Evolutionary conservation across 1,284 basidiomycete species (phyloP).

Genomic region (Moniliophthora roreri): DNA sequence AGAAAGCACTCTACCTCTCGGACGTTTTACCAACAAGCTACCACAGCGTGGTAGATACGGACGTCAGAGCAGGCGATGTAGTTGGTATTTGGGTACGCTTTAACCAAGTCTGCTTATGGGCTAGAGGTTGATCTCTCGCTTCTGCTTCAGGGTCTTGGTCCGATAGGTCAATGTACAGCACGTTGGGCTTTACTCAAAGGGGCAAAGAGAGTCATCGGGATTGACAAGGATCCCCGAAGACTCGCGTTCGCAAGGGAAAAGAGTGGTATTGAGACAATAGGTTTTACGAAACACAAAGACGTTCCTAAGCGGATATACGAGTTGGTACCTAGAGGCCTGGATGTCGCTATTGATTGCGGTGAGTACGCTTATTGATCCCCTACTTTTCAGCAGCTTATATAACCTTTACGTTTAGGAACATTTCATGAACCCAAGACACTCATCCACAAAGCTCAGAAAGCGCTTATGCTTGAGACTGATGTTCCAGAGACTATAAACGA

Average conservation of each 20-base stretch:
- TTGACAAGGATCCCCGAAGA: slow-evolving; percentile 65
- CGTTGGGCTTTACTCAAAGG: slow-evolving; percentile 70
- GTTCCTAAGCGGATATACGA: slow-evolving; percentile 63
- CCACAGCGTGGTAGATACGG: slow-evolving; percentile 70
- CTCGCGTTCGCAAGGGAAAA: slow-evolving; percentile 60
- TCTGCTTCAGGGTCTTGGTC: slow-evolving; percentile 50
- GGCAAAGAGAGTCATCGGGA: slow-evolving; percentile 70
- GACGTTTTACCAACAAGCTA: slow-evolving; percentile 78
- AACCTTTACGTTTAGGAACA: slow-evolving; percentile 36
- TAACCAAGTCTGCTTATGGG: not conserved
- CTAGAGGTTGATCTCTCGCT: not conserved
- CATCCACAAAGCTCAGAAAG: slow-evolving; percentile 67
- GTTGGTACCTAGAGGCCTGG: slow-evolving; percentile 62
- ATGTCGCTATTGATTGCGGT: slow-evolving; percentile 56
- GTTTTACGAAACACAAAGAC: slow-evolving; percentile 59
- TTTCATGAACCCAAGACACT: slow-evolving; percentile 72
- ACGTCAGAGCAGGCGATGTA: slow-evolving; percentile 62
- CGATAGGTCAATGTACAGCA: slow-evolving; percentile 61
- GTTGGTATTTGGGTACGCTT: slow-evolving; percentile 64
- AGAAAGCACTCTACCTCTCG: slow-evolving; percentile 64
- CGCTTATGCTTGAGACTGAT: slow-evolving; percentile 77
- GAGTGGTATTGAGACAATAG: slow-evolving; percentile 58
- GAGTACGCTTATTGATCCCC: slow-evolving; percentile 28
- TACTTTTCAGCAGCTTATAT: not conserved
- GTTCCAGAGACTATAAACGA: slow-evolving; percentile 73